Base-by-base conservation (phyloP, 2,329 filamentous ascomycete genomes). In the Dothistroma pini region DNA sequence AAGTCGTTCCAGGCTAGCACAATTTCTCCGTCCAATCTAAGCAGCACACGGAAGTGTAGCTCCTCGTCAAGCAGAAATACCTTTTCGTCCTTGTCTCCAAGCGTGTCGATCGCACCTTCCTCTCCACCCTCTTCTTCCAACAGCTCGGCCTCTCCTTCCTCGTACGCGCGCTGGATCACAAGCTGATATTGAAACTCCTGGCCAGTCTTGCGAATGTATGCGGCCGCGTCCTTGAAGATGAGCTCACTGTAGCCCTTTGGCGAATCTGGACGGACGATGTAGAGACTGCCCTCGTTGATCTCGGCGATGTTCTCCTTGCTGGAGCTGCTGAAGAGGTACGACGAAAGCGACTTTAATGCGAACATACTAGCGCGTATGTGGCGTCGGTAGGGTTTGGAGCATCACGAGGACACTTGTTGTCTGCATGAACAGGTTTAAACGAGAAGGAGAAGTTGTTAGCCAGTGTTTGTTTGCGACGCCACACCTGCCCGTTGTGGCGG, bases 161-260 rank as follows among this genome's bases (percentile, higher is more conserved):
- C 95, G 81, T 96, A 99, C 61, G 93, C 93, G 63, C 95, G 86
- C 75, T 99, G 95, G 48, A 97, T 86, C 47, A 97, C 93, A 12
- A 99, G 90, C 76, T 99, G 95, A 75, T 97, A 99, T 72, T 99
- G 93, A 72, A 90, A 97, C 57, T 97, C 92, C 75, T 96, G 93
- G 21, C 90, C 93, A 16, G 95, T 97, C 66, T 91, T 87, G 66
- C 96, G 89, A 72, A 99, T 96, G 65, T 89, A 91, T 57, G 93
- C 91, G 52, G 91, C 90, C 44, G 92, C 89, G 86, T 99, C 95
- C 77, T 95, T 96, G 83, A 97, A 99, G 77, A 99, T 72, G 74
- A 97, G 91, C 77, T 99, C 95, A 1, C 93, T 97, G 76, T 97
- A 97, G 67, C 95, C 95, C 77, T 99, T 99, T 60, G 93, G 92